Evolutionary conservation across 1,284 basidiomycete genomes (phyloP), one percentile per base, ranked within the genome.

Genomic region (Cutaneotrichosporon mucoides): DNA sequence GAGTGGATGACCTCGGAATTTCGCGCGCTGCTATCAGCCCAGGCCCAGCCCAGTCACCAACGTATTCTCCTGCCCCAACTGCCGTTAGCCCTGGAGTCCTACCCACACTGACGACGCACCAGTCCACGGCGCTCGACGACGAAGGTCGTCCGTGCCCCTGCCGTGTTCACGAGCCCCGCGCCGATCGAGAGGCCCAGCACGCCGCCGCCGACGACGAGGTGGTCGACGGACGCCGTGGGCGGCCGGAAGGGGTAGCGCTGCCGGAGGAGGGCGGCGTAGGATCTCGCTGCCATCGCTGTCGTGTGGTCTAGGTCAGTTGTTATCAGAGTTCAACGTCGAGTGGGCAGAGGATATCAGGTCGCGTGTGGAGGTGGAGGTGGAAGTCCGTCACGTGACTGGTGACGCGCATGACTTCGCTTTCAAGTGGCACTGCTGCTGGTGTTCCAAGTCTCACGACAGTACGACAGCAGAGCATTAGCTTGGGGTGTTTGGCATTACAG

Each of bases 1-100:
- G 91, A 90, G 78, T 97, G 94, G 46, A 97, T 89, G 12, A 99
- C 95, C 72, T 98, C 95, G 1, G 92, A 95, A 74, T 97, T 97
- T 16, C 95, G 86, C 42, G 92, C 92, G 73, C 90, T 93, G 60
- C 6, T 24, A 12, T 61, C 47, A 43, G 33, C 12, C 11, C 5
- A n/a, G 12, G 6, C 44, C 13, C 42, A 34, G 16, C 24, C 15
- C 7, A 33, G 41, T 45, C 15, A 34, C 79, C 54, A 67, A 88
- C 92, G 90, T 93, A 11, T 82, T 92, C 72, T 94, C 91, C 72
- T 92, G 86, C 2, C 92, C 91, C 2, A 76, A 61, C 72, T 75
- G 53, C 53, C 50, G 58, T 57, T 10, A 56, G 54, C 52, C 24
- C 24, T 24, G 24, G 24, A 24, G 24, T 24, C 24, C 24, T 24